Conservation (phyloP, 2,329 filamentous ascomycete species). For the Cladophialophora exuberans region DNA sequence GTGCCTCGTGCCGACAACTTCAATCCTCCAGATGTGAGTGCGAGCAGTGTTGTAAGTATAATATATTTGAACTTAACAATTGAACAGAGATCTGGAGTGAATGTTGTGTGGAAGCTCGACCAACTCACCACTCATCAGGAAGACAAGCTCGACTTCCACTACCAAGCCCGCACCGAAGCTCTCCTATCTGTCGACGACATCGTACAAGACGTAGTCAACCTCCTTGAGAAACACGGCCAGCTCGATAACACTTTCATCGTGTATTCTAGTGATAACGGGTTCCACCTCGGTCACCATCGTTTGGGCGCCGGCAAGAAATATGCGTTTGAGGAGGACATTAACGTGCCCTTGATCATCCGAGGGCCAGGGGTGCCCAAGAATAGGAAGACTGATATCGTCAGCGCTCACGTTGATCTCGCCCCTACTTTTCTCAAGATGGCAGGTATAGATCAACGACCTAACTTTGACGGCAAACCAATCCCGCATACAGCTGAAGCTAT, state of each 20-base stretch:
- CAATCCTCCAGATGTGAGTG: too few relatives aligned
- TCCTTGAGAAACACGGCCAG: conserved; percentile 46
- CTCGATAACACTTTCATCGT: conserved; percentile 61
- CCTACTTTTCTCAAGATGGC: conserved; percentile 57
- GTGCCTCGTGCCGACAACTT: conserved; percentile 68
- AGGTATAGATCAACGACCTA: conserved; percentile 39
- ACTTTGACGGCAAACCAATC: conserved; percentile 63
- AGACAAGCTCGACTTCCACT: conserved; percentile 57
- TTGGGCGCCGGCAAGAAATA: conserved; percentile 63
- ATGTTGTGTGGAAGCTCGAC: too few relatives aligned
- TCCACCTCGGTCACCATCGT: conserved; percentile 63
- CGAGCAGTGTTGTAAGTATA: too few relatives aligned
- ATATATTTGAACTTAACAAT: too few relatives aligned
- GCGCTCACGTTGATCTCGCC: conserved; percentile 66
- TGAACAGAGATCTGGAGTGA: too few relatives aligned
- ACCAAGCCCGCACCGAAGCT: conserved; percentile 53
- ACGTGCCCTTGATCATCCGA: conserved; percentile 62
- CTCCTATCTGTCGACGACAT: conserved; percentile 60
- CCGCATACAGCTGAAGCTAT: conserved; percentile 37
- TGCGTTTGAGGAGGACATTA: conserved; percentile 63
- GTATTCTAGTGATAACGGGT: conserved; percentile 64
- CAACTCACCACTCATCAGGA: conserved; percentile 51
- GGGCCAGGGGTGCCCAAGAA: conserved; percentile 58
- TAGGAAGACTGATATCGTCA: conserved; percentile 51
- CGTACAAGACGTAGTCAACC: conserved; percentile 49